Evolutionary conservation across 352 stramenopile species (phyloP), one percentile per base, ranked within the genome.

Genomic region (Phytopythium delawarense): DNA sequence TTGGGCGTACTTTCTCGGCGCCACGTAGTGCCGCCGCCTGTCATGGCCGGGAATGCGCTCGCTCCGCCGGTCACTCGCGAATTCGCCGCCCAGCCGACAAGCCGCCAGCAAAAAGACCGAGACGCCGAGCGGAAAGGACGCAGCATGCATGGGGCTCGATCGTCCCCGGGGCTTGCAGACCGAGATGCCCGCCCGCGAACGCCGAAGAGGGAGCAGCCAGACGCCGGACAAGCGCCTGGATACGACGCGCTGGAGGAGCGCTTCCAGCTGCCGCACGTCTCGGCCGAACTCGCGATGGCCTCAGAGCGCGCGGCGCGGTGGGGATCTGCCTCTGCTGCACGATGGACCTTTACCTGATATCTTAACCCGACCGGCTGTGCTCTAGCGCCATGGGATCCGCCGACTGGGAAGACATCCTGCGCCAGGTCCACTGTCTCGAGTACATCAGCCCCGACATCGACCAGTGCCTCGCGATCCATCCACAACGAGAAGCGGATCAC

Each of bases 401-500:
- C 9, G 79, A 88, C 34, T 92, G 81, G 84, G 66, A 86, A 1
- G 75, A 87, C n/a, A 48, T 92, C 8, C 65, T 92, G 16, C 60
- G 74, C 1, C 65, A 69, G 21, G 61, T 62, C 0, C 72, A 81
- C 30, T 73, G 57, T 18, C 46, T 85, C 3, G 75, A 89, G 37
- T 93, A 93, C 57, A 63, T 88, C 49, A 93, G 84, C 18, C 84
- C 84, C 13, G 81, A 93, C 35, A 61, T 93, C 20, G 66, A 79
- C 4, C 45, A 61, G 6, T 87, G 67, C 39, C 69, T 93, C 7
- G 62, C 65, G 20, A 53, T 48, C 0, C 69, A 88, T 8, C 65
- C 42, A 8, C 57, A 60, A 12, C 61, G 78, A 42, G 68, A 81
- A 71, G 78, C 65, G 25, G 82, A 82, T 46, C 71, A 88, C 72